Evolutionary conservation across 805 yeast species (phyloP), one percentile per base, ranked within the genome.

Genomic region (Kodamaea sagamina): DNA sequence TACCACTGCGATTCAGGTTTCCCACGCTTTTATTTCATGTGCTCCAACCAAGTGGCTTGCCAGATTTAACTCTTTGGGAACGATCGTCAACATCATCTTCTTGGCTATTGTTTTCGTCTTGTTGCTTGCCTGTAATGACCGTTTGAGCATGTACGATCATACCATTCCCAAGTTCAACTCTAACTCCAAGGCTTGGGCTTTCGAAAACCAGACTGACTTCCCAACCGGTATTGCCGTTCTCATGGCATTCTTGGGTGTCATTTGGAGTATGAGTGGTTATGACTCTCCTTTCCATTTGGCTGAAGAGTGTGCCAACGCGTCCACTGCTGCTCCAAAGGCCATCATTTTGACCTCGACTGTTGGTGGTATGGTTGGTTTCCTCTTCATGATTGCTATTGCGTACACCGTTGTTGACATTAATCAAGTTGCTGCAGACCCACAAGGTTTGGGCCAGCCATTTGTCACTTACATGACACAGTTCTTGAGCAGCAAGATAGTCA

Each of bases 201-300:
- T 79, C 42, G 58, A 68, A 34, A 81, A 81, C 59, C 74, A 70
- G 48, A 79, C 86, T 7, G 84, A 79, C 13, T 82, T 77, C 71
- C 82, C 84, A n/a, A 68, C 70, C 39, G 86, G 86, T 43, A 67
- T 81, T 39, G 74, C 82, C 19, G 67, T 78, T 53, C 59, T 82
- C 44, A 69, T 78, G 71, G 68, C 79, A 4, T 79, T 79, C 60
- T 58, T 78, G 54, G 81, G 84, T n/a, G 82, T 75, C 27, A 77
- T 79, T 45, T 80, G 84, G 84, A 78, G 84, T 28, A 82, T 84
- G 87, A 75, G 84, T 35, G 89, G 88, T 17, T 84, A 81, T 55
- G 89, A 84, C 57, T 79, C 86, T 16, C 86, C 89, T 0, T 84
- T 82, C 67, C 89, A 84, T 54, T 66, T 84, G 47, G 73, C 86